These are phyloP conservation scores for Macrolepiota fuliginosa DNA, from an alignment of 768 basidiomycete genomes.

Conservation along the genomic window DNA sequence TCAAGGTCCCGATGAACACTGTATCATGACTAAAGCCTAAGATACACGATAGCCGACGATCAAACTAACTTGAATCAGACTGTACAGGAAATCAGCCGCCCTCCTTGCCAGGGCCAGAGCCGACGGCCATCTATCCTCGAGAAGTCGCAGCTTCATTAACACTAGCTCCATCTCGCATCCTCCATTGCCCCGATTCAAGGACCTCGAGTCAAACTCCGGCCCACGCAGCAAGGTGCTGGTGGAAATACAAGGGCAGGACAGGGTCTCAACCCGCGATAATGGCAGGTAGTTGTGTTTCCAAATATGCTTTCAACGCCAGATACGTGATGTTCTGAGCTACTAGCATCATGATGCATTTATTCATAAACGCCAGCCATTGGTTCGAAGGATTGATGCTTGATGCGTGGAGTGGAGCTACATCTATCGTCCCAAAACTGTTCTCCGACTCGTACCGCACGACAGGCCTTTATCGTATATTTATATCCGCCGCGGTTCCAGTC, in stretches of 20 bases:
- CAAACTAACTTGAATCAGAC: neutral
- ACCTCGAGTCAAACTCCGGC: neutral
- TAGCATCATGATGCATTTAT: neutral
- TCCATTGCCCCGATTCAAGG: neutral
- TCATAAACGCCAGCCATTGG: neutral
- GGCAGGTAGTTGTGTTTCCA: neutral
- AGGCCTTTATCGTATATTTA: neutral
- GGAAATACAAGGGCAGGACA: neutral
- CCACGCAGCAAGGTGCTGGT: neutral
- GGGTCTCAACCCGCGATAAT: neutral
- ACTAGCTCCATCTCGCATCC: neutral
- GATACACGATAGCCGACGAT: neutral
- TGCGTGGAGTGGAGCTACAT: neutral
- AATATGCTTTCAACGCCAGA: neutral
- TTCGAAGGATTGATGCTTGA: neutral
- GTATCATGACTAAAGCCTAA: neutral
- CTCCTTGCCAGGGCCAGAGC: neutral
- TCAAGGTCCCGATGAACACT: neutral
- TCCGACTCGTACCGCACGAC: neutral
- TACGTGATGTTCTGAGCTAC: neutral
- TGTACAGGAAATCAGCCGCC: neutral
- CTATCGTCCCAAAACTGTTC: neutral
- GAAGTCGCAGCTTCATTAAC: neutral
- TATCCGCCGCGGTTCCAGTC: neutral
- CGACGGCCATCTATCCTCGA: no score